Base-by-base conservation (phyloP, 306 rosid genomes). In the Ormosia emarginata region DNA sequence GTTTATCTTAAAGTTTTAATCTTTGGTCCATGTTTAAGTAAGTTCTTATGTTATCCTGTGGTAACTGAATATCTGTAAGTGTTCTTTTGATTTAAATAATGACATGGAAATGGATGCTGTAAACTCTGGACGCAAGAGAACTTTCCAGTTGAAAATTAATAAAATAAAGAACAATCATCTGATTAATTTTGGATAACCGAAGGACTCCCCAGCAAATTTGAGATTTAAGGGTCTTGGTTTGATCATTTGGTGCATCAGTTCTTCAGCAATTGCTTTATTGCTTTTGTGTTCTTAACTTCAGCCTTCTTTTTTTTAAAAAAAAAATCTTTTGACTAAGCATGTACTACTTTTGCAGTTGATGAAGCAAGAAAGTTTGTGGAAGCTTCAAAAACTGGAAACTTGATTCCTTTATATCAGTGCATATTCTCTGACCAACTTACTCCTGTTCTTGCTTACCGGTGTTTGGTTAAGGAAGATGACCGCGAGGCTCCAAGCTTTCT, bases 401-500 rank as follows among this genome's bases (percentile, higher is more conserved):
- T 94, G 85, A 74, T 94, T 70, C 97, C 97, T 6, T 80, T 94
- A 33, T 78, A 70, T 70, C 86, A 73, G 30, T 88, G 94, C 84
- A 85, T 94, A 50, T 94, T 94, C 86, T 84, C 92, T 7, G 97
- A 94, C 59, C 96, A 92, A 32, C 97, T 94, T 9, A 93, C 94
- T 11, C 97, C 98, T 17, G 75, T 94, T 43, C 85, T 92, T 37
- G 97, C 94, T 13, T 92, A 94, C 50, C 93, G 97, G 15, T 63
- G 85, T 63, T 79, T 94, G 69, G 97, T 92, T 55, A 86, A 86
- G 34, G 93, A 92, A 67, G 94, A 90, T 53, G 94, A 94, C 63
- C 39, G 88, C 43, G 94, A 92, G 9, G 85, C 98, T 85, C 97
- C 96, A 0, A 94, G 98, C 82, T 94, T 94, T 89, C 92, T 94